Evolutionary conservation across 805 yeast species (phyloP), one percentile per base, ranked within the genome.

Genomic region (Candida khao-thaluensis): DNA sequence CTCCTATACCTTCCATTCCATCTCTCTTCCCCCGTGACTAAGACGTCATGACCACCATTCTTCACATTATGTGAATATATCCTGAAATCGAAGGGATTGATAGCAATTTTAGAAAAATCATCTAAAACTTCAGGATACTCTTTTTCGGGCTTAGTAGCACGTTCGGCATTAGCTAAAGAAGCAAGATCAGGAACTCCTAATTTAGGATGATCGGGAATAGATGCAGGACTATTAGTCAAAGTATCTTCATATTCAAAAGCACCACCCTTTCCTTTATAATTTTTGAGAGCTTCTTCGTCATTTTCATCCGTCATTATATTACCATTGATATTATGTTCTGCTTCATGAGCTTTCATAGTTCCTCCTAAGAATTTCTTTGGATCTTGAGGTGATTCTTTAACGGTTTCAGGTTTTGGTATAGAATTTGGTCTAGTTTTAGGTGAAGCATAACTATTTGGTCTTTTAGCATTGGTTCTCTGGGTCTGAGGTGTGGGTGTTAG

Each of bases 61-160:
- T 60, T 62, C 38, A 64, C 50, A 47, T 64, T 64, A 38, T 64
- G 69, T 9, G 66, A 56, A 41, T 64, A 64, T n/a, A 64, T 45
- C 15, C 70, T 50, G 43, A 64, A 57, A n/a, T 29, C 37, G 3
- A 61, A 22, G 3, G 56, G 48, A 1, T 30, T 40, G 24, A 48
- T 30, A 11, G 36, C 23, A 17, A 43, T 31, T 5, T 35, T 37
- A 6, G 28, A 22, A 14, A 41, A 42, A 24, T 51, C 51, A 1
- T 37, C 45, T 0, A 55, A 47, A 6, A 58, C 36, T 8, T 29
- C 26, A 16, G 58, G 50, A 17, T 15, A 40, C 10, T 17, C 16
- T 27, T 34, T 37, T 3, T 23, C 37, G 17, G 40, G 34, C 40
- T 17, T 40, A 34, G 38, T 44, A n/a, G 35, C 39, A 12, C 37